Evolutionary conservation across 2,329 filamentous ascomycete species (phyloP).

Genomic region (Sporothrix sp.): DNA sequence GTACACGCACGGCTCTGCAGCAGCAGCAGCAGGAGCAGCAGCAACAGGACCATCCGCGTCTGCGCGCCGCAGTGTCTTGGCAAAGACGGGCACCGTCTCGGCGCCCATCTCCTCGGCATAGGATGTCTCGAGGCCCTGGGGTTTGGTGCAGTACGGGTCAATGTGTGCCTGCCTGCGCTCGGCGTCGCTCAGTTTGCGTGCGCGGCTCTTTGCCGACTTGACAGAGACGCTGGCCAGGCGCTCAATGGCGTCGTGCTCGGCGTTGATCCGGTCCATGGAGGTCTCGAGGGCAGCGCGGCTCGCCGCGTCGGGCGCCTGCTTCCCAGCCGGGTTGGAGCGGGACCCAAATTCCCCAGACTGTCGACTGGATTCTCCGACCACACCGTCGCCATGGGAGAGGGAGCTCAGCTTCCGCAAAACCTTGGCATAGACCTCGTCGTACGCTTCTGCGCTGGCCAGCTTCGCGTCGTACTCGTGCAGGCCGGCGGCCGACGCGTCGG

Average conservation of each 20-base stretch:
- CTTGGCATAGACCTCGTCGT: slow-evolving; percentile 24
- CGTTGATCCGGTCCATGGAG: slow-evolving; percentile 23
- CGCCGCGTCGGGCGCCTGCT: slow-evolving; percentile 7
- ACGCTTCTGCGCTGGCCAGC: slow-evolving; percentile 10
- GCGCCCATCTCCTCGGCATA: slow-evolving; percentile 35
- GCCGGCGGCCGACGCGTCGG: slow-evolving; percentile 27
- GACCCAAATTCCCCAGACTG: not conserved
- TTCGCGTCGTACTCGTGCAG: slow-evolving; percentile 30
- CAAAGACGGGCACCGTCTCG: slow-evolving; percentile 27
- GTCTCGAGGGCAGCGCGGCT: slow-evolving; percentile 23
- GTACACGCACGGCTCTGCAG: slow-evolving; percentile 33
- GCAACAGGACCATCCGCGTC: not conserved
- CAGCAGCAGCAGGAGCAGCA: not conserved
- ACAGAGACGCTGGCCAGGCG: slow-evolving; percentile 21
- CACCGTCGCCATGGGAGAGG: no score
- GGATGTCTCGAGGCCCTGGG: slow-evolving; percentile 39
- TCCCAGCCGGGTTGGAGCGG: not conserved
- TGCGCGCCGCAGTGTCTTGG: slow-evolving; percentile 27
- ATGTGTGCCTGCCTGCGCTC: slow-evolving; percentile 9
- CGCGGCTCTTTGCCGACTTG: slow-evolving; percentile 15
- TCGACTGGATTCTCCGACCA: no score
- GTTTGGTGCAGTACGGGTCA: slow-evolving; percentile 32
- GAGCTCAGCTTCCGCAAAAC: slow-evolving; percentile 16
- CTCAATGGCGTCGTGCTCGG: slow-evolving; percentile 24
- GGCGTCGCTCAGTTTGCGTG: not conserved